These are phyloP conservation scores for Lignosus rhinocerotis DNA, from an alignment of 1,284 basidiomycete genomes.

Conservation along the genomic window DNA sequence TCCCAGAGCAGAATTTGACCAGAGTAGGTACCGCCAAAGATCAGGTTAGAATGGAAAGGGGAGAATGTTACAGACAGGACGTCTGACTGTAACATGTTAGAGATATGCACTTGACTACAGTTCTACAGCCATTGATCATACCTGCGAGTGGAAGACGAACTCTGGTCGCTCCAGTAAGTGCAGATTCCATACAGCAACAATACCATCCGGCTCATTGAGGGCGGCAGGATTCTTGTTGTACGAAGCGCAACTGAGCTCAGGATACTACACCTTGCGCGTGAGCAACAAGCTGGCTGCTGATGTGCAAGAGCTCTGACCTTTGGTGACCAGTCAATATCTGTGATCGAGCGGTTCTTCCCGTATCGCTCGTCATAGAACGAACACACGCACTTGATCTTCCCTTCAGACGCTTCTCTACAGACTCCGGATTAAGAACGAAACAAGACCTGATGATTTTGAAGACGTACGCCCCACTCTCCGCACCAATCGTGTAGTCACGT, in stretches of 20 bases:
- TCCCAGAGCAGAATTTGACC: constrained; percentile 99
- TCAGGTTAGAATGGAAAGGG: constrained; percentile 95
- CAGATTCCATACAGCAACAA: constrained; percentile 97
- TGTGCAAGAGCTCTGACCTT: constrained; percentile 55
- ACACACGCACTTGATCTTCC: constrained; percentile 85
- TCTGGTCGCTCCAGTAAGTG: constrained; percentile 95
- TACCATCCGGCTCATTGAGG: constrained; percentile 92
- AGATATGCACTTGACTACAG: too few relatives aligned
- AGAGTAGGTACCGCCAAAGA: constrained; percentile 97
- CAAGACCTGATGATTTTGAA: not conserved
- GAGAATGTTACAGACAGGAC: constrained; percentile 96
- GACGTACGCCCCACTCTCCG: constrained; percentile 55
- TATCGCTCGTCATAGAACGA: constrained; percentile 89
- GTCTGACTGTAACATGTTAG: constrained; percentile 70
- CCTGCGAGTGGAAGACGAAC: constrained; percentile 97
- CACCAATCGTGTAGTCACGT: constrained; percentile 88
- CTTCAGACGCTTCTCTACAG: constrained; percentile 83
- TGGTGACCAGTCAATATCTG: constrained; percentile 96
- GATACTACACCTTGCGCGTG: constrained; percentile 60
- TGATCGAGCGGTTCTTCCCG: constrained; percentile 90
- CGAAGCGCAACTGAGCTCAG: constrained; percentile 91
- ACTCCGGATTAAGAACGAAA: not conserved
- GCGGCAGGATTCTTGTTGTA: constrained; percentile 96
- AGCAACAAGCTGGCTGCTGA: constrained; percentile 5
- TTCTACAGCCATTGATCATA: constrained; percentile 35